Evolutionary conservation across 2,329 filamentous ascomycete species (phyloP), one percentile per base, ranked within the genome.

Genomic region (Amauroascus niger): DNA sequence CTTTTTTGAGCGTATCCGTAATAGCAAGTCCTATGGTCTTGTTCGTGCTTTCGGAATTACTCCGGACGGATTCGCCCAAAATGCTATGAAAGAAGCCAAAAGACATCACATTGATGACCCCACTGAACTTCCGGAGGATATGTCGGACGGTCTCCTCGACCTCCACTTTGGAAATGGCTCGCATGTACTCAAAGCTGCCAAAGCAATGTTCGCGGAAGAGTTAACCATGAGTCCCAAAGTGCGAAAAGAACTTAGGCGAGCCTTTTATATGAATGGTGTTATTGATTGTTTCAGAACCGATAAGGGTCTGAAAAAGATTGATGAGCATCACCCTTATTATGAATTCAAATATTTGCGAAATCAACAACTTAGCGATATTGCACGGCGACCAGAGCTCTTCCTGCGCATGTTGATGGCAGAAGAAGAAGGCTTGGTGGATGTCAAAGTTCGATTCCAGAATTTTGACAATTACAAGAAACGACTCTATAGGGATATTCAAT

Each of bases 351-450:
- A 98, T 63, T 77, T 98, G 18, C 83, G 88, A 59, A 89, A 93
- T 62, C 90, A 96, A 69, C 87, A 87, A 6, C 86, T 96, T 57
- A 75, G 76, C 40, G 86, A 93, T 60, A 80, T 97, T 55, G 86
- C 88, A 2, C 81, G 83, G 50, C 83, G 87, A 51, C 93, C 93
- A 1, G 90, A 96, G 59, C 76, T 95, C 24, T 98, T 93, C 67
- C 74, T 98, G 53, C 91, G 94, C 71, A 98, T 98, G 93, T 82
- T 97, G 69, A 94, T 89, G 67, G 93, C 93, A 1, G 93, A 98
- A 68, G 86, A 93, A 63, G 93, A 98, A 67, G 90, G 91, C 1
- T 75, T 98, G 1, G 79, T 98, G 13, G 88, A 95, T 55, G 87
- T 98, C 52, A 83, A 81, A 61, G 80, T 97, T 16, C 80, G 79